Base-by-base conservation (phyloP, 2,329 filamentous ascomycete species). In the Cladosporium sphaerospermum region DNA sequence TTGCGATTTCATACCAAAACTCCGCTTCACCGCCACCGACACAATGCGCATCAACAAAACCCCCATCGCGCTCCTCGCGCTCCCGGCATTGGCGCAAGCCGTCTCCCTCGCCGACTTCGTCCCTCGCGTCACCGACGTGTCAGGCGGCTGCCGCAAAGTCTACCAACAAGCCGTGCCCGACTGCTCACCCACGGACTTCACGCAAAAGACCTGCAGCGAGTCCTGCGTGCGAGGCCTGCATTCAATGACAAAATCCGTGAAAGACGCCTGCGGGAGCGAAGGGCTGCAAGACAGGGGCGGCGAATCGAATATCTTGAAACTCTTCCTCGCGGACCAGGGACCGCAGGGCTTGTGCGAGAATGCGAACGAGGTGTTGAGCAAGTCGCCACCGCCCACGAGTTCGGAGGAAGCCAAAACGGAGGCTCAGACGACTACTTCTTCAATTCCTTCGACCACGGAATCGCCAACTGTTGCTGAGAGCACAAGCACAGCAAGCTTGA, bases 61-160 rank as follows among this genome's bases (percentile, higher is more conserved):
- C 16, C 46, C 33, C 19, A 32, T 53, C 49, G 56, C 57, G 51
- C 55, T 60, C 10, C 45, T 66, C 9, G 59, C 64, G 54, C 60
- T 67, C 10, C 60, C 64, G 4, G 49, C 55, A 9, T 46, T 61
- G 10, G 54, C 61, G 14, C 53, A 62, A 42, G 63, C 72, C n/a
- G 71, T 75, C 39, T 69, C 69, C 18, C 72, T 77, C 36, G 62
- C 69, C 28, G 71, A 73, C 61, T 77, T 77, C 61, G 68, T 67
- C 1, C 73, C 73, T 16, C 66, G 68, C 36, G 66, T 72, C 57
- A 61, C 67, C 6, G 65, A 69, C 53, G 69, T 76, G 4, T 69
- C 72, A 4, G 37, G 59, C 11, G 49, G 58, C 18, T 77, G 75
- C 58, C 52, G 69, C 40, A 56, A 57, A 7, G 65, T 73, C 28